Conservation (phyloP, 2,329 filamentous ascomycete species). For the Niveomyces coronatus region DNA sequence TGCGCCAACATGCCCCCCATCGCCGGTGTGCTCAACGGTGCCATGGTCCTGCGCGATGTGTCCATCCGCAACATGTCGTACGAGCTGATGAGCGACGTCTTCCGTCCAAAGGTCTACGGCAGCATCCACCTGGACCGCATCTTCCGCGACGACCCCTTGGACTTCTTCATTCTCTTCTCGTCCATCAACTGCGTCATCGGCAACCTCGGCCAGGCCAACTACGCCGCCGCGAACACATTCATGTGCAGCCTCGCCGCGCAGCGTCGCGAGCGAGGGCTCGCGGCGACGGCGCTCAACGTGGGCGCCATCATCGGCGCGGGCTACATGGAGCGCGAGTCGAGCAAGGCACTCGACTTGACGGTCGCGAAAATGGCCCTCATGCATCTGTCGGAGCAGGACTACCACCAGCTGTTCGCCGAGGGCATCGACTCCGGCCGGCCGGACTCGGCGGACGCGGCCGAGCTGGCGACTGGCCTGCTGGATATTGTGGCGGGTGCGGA, state of each 20-base stretch:
- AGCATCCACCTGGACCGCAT: no score
- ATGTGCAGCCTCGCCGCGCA: not conserved
- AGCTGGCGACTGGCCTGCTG: conserved; percentile 8
- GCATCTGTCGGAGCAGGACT: conserved; percentile 22
- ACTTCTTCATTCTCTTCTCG: no score
- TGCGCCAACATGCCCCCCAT: not conserved
- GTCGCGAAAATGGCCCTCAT: no score
- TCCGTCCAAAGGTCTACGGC: no score
- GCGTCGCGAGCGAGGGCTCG: conserved; percentile 13
- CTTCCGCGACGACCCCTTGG: no score
- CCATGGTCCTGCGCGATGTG: conserved; percentile 3
- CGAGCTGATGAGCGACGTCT: no score
- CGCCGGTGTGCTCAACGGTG: conserved; percentile 3
- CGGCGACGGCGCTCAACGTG: conserved; percentile 18
- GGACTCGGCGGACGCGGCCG: conserved; percentile 1
- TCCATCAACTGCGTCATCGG: no score
- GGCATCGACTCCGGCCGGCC: conserved; percentile 16
- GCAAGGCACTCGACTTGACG: conserved; percentile 12
- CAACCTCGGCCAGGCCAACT: not conserved
- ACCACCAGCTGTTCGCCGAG: conserved; percentile 21
- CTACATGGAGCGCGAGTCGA: conserved; percentile 21
- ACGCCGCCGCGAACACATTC: conserved; percentile 5
- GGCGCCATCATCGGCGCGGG: conserved; percentile 29
- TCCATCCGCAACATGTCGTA: no score
- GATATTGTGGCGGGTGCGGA: not conserved